Conservation (phyloP, 2,329 filamentous ascomycete genomes). For the Bipolaris bicolor region DNA sequence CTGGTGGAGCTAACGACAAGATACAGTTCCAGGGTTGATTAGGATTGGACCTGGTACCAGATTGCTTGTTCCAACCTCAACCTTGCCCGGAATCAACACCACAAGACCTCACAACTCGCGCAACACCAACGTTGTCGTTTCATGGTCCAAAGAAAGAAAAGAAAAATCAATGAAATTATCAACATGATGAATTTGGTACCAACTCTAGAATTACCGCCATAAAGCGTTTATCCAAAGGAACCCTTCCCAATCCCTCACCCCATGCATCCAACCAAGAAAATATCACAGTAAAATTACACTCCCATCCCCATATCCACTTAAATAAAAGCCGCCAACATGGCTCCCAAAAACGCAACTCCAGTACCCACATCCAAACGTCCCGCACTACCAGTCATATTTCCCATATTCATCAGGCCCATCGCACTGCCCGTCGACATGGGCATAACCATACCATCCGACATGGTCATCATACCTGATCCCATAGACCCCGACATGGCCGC, state of each 20-base stretch:
- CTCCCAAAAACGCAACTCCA: neutral
- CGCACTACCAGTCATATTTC: neutral
- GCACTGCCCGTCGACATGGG: neutral
- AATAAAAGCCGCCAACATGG: neutral
- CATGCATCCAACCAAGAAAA: no score
- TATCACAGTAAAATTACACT: no score
- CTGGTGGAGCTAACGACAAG: neutral
- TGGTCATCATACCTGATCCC: neutral
- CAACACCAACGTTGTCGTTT: neutral
- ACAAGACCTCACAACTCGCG: neutral
- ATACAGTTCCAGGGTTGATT: neutral
- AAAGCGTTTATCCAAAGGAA: neutral
- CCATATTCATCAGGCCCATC: neutral
- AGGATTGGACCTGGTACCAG: no score
- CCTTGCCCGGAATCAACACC: neutral
- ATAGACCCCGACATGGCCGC: no score
- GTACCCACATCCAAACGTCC: neutral
- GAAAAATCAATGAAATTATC: neutral
- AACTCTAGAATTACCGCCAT: neutral
- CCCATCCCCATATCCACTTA: neutral
- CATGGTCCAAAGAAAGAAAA: neutral
- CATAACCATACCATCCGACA: neutral
- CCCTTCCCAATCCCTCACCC: neutral
- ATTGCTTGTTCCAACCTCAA: conserved; percentile 4
- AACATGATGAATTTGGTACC: neutral